These are phyloP conservation scores for Diaporthe vaccinii DNA, from an alignment of 2,329 filamentous ascomycete genomes.

Conservation along the genomic window DNA sequence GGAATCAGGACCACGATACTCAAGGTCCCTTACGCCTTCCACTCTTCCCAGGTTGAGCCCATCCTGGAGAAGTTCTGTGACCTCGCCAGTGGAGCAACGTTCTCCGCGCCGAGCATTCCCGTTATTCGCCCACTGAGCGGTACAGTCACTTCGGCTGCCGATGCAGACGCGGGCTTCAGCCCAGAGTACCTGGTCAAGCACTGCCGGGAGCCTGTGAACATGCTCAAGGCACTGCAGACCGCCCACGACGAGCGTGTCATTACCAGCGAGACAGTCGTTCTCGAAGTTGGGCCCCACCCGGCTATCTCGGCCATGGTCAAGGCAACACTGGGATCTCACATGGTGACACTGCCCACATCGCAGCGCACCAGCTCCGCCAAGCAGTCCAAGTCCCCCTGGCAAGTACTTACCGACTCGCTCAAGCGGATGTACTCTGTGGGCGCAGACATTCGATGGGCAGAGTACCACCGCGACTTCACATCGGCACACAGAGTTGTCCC, in stretches of 20 bases:
- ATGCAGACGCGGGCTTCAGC: conserved; percentile 61
- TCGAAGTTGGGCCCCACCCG: conserved; percentile 82
- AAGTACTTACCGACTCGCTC: neutral
- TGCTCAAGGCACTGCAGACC: conserved; percentile 71
- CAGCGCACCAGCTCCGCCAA: conserved; percentile 59
- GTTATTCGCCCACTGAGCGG: conserved; percentile 79
- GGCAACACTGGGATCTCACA: conserved; percentile 68
- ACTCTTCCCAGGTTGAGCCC: conserved; percentile 65
- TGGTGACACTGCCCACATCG: conserved; percentile 70
- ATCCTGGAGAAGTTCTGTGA: conserved; percentile 70
- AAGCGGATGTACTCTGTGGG: conserved; percentile 10
- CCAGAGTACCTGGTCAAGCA: conserved; percentile 75
- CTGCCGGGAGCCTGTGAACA: conserved; percentile 77
- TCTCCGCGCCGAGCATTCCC: conserved; percentile 63
- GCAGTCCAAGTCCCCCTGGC: conserved; percentile 72
- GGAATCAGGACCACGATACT: conserved; percentile 60
- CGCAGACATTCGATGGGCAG: neutral
- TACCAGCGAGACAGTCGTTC: conserved; percentile 75
- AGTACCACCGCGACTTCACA: conserved; percentile 27
- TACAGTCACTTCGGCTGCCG: conserved; percentile 65
- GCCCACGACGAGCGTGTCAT: conserved; percentile 70
- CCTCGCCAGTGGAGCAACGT: conserved; percentile 54
- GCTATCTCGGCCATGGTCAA: conserved; percentile 78
- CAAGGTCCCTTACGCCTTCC: conserved; percentile 66
- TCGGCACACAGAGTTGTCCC: conserved; percentile 10